Conservation (phyloP, 2,329 filamentous ascomycete species). For the Dactylellina cionopaga region DNA sequence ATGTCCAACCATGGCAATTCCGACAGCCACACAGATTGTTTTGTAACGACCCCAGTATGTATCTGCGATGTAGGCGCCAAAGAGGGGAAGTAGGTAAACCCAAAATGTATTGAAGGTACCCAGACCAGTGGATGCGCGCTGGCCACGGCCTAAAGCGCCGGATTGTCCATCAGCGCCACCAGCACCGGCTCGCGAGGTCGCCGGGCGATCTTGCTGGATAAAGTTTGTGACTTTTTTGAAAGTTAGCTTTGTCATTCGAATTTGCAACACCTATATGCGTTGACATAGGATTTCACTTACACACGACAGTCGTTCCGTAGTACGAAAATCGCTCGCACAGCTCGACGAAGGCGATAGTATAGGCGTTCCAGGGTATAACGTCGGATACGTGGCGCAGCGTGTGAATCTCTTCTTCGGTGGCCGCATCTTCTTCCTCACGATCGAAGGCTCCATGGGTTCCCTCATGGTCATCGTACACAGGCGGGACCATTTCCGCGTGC, state of each 20-base stretch:
- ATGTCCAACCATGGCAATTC: conserved; percentile 73
- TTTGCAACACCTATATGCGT: background rate
- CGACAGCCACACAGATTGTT: conserved; percentile 74
- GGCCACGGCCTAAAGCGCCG: conserved; percentile 70
- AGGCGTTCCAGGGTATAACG: conserved; percentile 73
- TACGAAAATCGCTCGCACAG: conserved; percentile 81
- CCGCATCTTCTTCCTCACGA: conserved; percentile 61
- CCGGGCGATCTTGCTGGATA: conserved; percentile 68
- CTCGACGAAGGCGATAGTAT: conserved; percentile 77
- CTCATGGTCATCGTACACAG: conserved; percentile 35
- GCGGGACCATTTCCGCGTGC: conserved; percentile 24
- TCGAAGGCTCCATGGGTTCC: conserved; percentile 47
- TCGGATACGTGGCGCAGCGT: conserved; percentile 73
- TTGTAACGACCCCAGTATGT: conserved; percentile 75
- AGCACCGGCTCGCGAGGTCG: conserved; percentile 67
- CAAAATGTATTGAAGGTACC: conserved; percentile 71
- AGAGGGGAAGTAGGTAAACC: conserved; percentile 70
- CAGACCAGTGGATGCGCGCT: conserved; percentile 67
- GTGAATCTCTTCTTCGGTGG: conserved; percentile 71
- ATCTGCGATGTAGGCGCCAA: conserved; percentile 72
- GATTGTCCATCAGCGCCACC: conserved; percentile 61
- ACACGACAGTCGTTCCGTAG: conserved; percentile 76
- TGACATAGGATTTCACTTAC: conserved; percentile 62
- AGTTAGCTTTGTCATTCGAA: background rate
- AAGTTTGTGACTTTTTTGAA: conserved; percentile 68